Percentiles rank a stretch among this genome's conserved stretches.
These are phyloP conservation scores for Globisporangium solare DNA, from an alignment of 352 stramenopile genomes.

Conservation along the genomic window DNA sequence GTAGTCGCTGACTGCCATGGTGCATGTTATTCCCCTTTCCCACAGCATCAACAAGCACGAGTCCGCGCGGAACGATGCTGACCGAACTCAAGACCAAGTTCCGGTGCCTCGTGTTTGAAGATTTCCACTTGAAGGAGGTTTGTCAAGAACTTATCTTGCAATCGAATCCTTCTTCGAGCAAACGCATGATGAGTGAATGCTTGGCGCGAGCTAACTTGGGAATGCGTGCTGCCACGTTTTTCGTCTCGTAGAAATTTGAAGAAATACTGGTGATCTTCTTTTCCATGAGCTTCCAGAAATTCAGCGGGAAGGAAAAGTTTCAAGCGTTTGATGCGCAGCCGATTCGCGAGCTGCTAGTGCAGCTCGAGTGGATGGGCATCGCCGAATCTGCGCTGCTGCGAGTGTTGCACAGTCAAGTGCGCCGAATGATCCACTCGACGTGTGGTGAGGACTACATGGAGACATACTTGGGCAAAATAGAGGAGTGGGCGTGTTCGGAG, in stretches of 20 bases:
- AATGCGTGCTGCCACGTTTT: no score
- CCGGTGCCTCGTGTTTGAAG: slow-evolving; percentile 52
- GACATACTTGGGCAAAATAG: slow-evolving; percentile 36
- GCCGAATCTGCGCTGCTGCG: slow-evolving; percentile 40
- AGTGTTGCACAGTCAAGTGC: slow-evolving; percentile 55
- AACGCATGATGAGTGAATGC: no score
- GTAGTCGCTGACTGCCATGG: neutral
- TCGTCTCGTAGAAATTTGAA: slow-evolving; percentile 34
- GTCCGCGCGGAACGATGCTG: slow-evolving; percentile 28
- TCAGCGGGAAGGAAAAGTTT: slow-evolving; percentile 46
- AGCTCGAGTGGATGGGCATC: slow-evolving; percentile 56
- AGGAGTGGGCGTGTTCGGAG: slow-evolving; percentile 44
- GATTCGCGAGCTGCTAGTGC: slow-evolving; percentile 43
- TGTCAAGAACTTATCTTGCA: neutral
- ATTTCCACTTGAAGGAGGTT: slow-evolving; percentile 23
- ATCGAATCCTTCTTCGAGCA: no score
- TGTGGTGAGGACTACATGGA: slow-evolving; percentile 53
- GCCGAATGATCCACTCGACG: slow-evolving; percentile 37
- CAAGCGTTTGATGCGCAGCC: slow-evolving; percentile 42
- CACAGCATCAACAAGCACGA: neutral
- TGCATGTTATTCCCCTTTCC: neutral
- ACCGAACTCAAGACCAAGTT: slow-evolving; percentile 45
- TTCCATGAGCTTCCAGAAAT: slow-evolving; percentile 71
- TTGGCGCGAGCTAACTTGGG: no score
- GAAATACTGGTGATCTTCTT: slow-evolving; percentile 66